Base-by-base conservation (phyloP, 2,329 filamentous ascomycete species). In the Cladophialophora yegresii region DNA sequence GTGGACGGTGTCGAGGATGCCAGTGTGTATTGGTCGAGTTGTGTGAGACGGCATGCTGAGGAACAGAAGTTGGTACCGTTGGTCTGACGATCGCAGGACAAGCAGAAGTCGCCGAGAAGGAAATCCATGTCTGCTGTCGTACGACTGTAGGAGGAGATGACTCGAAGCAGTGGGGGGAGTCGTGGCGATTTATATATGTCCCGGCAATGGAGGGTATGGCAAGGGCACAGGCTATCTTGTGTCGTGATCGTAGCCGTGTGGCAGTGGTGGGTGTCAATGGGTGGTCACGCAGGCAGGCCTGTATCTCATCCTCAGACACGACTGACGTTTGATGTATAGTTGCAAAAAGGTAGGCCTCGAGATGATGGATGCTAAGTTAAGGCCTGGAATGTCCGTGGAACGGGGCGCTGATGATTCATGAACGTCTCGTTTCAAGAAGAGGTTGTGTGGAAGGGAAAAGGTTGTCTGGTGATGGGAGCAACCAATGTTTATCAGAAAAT, bases 1-100 rank as follows among this genome's bases (percentile, higher is more conserved):
- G 73, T 72, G 49, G 77, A 74, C 54, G 75, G 75, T 33, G 70
- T 70, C 33, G 77, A 73, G 54, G 75, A 74, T 43, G 76, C 72
- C 32, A 67, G 68, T 33, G 70, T 65, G 50, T 72, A 72, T 49
- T 56, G 69, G 62, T 96, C 92, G 72, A 93, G 87, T 79, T 96
- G 93, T 70, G 91, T 89, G 51, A 97, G 83, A 70, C 92, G 87
- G 84, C 93, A 97, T 32, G 90, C 86, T 80, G 97, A 92, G 54
- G 92, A 96, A 84, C 93, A 97, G 83, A 96, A 96, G 70, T 90
- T 87, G 67, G 88, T 88, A 62, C 87, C 87, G 69, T 90, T 85
- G 66, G 90, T 92, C 80, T 96, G 91, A 80, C 89, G 89, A 81
- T 97, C 93, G 82, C 93, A 97, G 81, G 90, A 88, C 72, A 97